These are phyloP conservation scores for Aspergillus sp. DNA, from an alignment of 2,329 filamentous ascomycete species.

Conservation along the genomic window DNA sequence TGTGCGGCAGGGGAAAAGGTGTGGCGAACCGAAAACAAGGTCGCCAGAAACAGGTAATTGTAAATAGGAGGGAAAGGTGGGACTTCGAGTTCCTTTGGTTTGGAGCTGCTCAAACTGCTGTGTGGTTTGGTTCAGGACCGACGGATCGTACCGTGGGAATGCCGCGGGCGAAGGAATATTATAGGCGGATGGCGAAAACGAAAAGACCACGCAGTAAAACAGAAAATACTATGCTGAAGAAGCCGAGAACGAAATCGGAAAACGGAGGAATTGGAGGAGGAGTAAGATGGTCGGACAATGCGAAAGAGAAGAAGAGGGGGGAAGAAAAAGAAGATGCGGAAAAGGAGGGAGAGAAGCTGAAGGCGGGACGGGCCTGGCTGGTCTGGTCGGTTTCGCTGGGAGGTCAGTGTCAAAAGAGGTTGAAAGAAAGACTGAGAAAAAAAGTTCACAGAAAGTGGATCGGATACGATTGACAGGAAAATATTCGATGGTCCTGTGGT, in stretches of 20 bases:
- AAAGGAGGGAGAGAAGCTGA: conserved; percentile 3
- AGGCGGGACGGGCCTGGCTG: conserved; percentile 4
- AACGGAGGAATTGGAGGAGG: neutral
- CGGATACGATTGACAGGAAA: conserved; percentile 1
- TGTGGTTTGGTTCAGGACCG: conserved; percentile 17
- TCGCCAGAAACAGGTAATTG: conserved; percentile 34
- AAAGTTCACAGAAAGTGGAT: conserved; percentile 1
- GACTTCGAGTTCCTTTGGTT: conserved; percentile 8
- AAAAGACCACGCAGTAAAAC: neutral
- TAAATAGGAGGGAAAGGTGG: conserved; percentile 32
- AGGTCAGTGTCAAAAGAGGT: conserved; percentile 1
- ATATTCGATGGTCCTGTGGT: neutral
- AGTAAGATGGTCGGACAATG: neutral
- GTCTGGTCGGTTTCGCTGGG: neutral
- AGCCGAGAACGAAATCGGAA: conserved; percentile 4
- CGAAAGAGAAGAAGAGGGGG: neutral
- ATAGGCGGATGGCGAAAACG: conserved; percentile 3
- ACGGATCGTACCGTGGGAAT: conserved; percentile 23
- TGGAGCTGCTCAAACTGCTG: conserved; percentile 9
- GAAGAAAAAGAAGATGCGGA: conserved; percentile 1
- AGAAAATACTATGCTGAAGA: conserved; percentile 5
- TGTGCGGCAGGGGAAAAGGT: conserved; percentile 18
- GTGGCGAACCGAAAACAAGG: conserved; percentile 13
- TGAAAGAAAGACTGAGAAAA: conserved; percentile 11
- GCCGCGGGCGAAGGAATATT: conserved; percentile 10